Base-by-base conservation (phyloP, 352 stramenopile species). In the Phytophthora citricola region DNA sequence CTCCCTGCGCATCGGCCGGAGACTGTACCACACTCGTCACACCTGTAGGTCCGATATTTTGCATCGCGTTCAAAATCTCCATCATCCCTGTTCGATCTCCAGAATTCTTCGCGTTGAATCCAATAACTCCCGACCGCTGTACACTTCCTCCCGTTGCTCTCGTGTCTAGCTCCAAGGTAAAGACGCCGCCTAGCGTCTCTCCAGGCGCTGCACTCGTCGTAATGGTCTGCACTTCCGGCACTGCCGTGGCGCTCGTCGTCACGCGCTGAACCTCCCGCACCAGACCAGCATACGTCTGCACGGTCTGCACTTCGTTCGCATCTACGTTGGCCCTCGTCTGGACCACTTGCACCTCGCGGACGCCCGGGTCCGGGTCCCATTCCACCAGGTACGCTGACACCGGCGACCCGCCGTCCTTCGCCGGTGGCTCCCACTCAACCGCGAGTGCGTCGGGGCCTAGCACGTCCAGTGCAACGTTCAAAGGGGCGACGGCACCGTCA, bases 241-340 rank as follows among this genome's bases (percentile, higher is more conserved):
- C 46, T 15, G 66, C 26, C 7, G 79, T 87, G 11, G 91, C 91
- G 17, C 79, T 89, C 7, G 89, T 97, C 4, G 68, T 81, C 45
- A 98, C 80, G 41, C 88, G 64, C 71, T 98, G 94, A 26, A 98
- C 80, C 61, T 98, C 95, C 58, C 97, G 83, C 5, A 98, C 80
- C 45, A 96, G 80, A 4, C 54, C 71, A 0, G 83, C 87, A 27
- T 83, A 91, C 1, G 90, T 98, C 58, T 90, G 88, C 67, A 98
- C 92, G 7, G 79, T 95, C 78, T 99, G 94, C 39, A 98, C 83
- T 70, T 98, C 94, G 73, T 99, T 99, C 17, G 94, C 66, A 41
- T 91, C 92, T 0, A 92, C 92, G 71, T 97, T 93, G 29, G 81
- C 79, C 14, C 63, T 78, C 22, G 88, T 95, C 32, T 68, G 79